A percentile compares a stretch with the other conserved stretches of the same genome.
phyloP scores from a whole-genome alignment of 2,329 filamentous ascomycete genomes.

The Ascochyta pisi region DNA sequence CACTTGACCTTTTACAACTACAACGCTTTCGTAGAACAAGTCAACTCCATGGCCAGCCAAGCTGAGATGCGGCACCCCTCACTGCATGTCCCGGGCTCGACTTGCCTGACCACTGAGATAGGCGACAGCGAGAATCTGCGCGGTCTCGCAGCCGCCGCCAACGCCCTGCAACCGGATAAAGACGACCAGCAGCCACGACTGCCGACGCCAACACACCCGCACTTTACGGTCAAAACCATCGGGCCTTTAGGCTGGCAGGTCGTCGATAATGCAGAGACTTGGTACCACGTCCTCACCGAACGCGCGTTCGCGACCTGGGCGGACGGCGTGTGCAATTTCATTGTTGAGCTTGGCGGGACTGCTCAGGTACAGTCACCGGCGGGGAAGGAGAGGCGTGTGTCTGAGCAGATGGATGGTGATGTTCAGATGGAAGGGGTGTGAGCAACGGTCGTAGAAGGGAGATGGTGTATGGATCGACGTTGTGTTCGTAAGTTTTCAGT shows the following conservation, averaged over 20 bases:
- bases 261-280: constrained; percentile 32
- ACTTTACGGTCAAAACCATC: constrained; percentile 31
- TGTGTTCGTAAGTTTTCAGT: not conserved
- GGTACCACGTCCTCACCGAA: constrained; percentile 36
- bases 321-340: constrained; percentile 39
- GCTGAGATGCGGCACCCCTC: constrained; percentile 13
- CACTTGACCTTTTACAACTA: constrained; percentile 31
- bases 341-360: constrained; percentile 33
- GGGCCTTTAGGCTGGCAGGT: constrained; percentile 30
- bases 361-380: not conserved
- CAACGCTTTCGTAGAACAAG: constrained; percentile 24
- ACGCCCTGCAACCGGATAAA: constrained; percentile 31
- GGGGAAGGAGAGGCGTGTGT: not conserved
- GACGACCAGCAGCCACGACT: not conserved
- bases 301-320: constrained; percentile 40
- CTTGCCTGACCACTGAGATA: too few relatives aligned
- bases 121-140: constrained; percentile 30
- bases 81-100: not conserved
- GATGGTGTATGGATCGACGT: not conserved
- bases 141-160: constrained; percentile 43
- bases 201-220: not conserved
- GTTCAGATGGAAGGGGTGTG: constrained; percentile 5
- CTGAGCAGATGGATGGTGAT: not conserved
- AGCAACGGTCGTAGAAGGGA: not conserved
- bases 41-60: constrained; percentile 17